Conservation (phyloP, 805 yeast genomes). For the Babjeviella inositovora region DNA sequence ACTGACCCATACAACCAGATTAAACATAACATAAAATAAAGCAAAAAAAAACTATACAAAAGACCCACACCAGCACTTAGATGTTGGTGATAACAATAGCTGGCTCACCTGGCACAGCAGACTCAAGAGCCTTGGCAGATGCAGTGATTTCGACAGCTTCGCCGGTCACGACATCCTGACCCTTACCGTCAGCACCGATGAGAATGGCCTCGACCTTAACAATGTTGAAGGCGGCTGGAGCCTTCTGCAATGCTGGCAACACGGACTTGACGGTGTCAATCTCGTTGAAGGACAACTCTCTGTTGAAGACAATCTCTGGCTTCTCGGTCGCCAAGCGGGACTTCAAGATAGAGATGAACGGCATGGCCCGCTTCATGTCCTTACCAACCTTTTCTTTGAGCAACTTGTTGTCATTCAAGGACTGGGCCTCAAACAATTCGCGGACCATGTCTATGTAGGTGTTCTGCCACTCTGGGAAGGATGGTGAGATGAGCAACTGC, state of each 20-base stretch:
- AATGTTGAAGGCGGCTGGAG: constrained; percentile 36
- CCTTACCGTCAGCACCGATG: constrained; percentile 50
- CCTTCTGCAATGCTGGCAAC: constrained; percentile 36
- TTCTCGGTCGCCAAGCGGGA: constrained; percentile 58
- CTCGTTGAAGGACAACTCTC: constrained; percentile 79
- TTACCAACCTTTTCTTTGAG: constrained; percentile 57
- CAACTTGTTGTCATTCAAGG: constrained; percentile 47
- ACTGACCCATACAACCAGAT: too few relatives aligned
- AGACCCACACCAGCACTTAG: constrained; percentile 9
- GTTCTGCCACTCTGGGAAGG: constrained; percentile 66
- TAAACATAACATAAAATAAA: not conserved
- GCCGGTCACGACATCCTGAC: constrained; percentile 52
- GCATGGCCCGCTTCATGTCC: constrained; percentile 98
- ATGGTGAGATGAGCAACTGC: constrained; percentile 55
- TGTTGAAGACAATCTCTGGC: constrained; percentile 71
- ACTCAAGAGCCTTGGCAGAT: constrained; percentile 56
- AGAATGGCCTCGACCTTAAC: constrained; percentile 37
- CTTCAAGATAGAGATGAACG: constrained; percentile 78
- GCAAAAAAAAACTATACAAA: constrained; percentile 3
- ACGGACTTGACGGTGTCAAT: constrained; percentile 43
- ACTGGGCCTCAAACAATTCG: constrained; percentile 49
- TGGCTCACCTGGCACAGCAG: constrained; percentile 88
- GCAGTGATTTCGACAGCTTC: constrained; percentile 51
- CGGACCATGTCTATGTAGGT: constrained; percentile 53
- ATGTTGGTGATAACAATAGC: constrained; percentile 67